phyloP scores from a whole-genome alignment of 2,329 filamentous ascomycete species.

The Arthrinium phaeospermum region DNA sequence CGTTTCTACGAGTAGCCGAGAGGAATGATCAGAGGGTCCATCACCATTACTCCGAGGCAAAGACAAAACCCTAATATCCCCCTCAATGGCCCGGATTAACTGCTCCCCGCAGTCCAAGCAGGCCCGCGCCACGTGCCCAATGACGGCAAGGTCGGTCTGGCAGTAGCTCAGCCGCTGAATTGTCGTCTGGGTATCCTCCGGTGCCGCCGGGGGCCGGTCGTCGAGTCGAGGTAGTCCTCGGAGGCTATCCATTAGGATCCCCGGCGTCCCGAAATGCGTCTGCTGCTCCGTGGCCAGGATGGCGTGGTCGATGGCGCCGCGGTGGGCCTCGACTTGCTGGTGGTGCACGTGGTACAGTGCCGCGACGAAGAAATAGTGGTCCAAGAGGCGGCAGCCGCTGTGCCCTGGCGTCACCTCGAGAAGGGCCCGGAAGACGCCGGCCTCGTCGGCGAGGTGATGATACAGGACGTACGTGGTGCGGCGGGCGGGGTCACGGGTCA shows the following conservation, averaged over 20 bases:
- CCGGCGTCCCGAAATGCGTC: background rate
- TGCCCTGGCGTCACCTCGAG: background rate
- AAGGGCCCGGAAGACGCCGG: background rate
- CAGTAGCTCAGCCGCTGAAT: background rate
- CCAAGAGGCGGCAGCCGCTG: background rate
- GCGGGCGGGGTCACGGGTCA: background rate
- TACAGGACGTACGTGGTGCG: background rate
- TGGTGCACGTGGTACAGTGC: background rate
- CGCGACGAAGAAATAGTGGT: background rate
- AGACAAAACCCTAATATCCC: background rate
- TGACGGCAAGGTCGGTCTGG: background rate
- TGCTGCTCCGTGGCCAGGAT: background rate
- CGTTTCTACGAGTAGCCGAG: too few species aligned
- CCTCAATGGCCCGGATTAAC: background rate
- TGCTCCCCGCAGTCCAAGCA: background rate
- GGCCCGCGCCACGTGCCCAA: background rate
- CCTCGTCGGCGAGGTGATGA: background rate
- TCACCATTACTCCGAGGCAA: background rate
- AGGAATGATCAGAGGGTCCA: background rate
- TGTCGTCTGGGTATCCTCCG: background rate
- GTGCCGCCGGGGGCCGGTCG: background rate
- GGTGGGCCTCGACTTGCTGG: background rate
- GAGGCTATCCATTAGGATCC: background rate
- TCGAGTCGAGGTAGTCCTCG: background rate
- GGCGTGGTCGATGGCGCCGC: background rate